Percentiles rank a stretch among this genome's conserved stretches.
These are phyloP conservation scores for Solanum virginianum DNA, from an alignment of 257 asterid species.

Conservation along the genomic window DNA sequence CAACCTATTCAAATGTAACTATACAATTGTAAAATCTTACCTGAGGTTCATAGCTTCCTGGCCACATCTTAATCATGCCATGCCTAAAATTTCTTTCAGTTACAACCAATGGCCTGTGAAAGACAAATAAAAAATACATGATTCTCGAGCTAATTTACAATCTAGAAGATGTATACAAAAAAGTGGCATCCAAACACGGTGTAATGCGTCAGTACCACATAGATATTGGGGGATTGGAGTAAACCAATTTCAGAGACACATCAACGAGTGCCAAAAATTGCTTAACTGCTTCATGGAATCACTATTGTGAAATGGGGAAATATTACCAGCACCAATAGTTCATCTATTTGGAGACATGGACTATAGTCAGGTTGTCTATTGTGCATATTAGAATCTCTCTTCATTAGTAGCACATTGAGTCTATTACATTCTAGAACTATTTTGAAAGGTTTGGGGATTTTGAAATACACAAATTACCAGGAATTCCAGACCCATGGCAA, in stretches of 20 bases:
- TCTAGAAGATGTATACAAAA: background rate
- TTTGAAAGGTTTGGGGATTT: background rate
- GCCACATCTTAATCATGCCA: background rate
- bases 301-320: background rate
- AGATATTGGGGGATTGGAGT: background rate
- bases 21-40: background rate
- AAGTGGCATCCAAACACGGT: background rate
- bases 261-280: background rate
- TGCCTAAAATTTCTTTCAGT: slow-evolving; percentile 4
- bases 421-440: background rate
- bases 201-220: background rate
- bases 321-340: background rate
- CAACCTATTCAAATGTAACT: background rate
- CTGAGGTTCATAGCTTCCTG: slow-evolving; percentile 6
- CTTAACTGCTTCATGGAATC: background rate
- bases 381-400: background rate
- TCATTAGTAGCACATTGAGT: background rate
- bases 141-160: background rate
- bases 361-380: background rate
- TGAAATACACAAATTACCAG: background rate
- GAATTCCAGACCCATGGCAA: background rate
- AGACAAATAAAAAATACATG: background rate
- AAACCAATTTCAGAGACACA: background rate
- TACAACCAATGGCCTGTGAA: slow-evolving; percentile 41
- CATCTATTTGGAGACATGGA: background rate